Percentiles rank a stretch among this genome's conserved stretches.
Evolutionary conservation across 768 basidiomycete species (phyloP).

Genomic region (Polyporus arcularius): DNA sequence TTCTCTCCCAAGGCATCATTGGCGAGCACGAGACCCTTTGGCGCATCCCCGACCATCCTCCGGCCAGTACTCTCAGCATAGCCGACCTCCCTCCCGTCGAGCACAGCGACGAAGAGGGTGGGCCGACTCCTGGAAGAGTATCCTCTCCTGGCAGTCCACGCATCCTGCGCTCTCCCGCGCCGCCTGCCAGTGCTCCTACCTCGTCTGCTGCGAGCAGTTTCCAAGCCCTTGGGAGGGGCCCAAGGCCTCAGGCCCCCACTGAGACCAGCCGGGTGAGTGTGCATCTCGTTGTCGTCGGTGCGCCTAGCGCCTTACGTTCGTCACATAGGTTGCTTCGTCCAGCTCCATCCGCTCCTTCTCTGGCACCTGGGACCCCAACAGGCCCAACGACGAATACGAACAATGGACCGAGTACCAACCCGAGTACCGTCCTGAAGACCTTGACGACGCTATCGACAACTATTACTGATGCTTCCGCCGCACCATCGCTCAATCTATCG

Average conservation of each 20-base stretch:
- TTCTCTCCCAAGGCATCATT: constrained; percentile 27
- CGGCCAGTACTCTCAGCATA: not conserved
- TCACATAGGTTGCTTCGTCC: not conserved
- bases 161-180: not conserved
- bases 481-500: not conserved
- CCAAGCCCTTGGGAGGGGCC: not conserved
- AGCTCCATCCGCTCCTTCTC: constrained; percentile 14
- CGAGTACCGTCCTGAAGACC: constrained; percentile 11
- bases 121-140: not conserved
- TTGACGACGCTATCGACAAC: constrained; percentile 8
- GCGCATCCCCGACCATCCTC: not conserved
- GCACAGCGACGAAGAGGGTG: not conserved
- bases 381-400: not conserved
- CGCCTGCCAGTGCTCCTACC: not conserved
- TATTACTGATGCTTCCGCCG: constrained; percentile 12
- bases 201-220: not conserved
- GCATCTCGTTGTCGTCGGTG: not conserved
- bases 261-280: constrained; percentile 8
- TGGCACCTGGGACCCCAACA: constrained; percentile 16
- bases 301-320: too few relatives aligned
- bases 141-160: not conserved
- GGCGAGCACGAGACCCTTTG: not conserved
- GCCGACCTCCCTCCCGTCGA: not conserved
- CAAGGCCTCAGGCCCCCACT: not conserved
- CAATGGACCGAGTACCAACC: constrained; percentile 13